A percentile compares a stretch with the other conserved stretches of the same genome.
Conservation (phyloP, 805 yeast genomes). For the Teunomyces lycoperdinae region DNA sequence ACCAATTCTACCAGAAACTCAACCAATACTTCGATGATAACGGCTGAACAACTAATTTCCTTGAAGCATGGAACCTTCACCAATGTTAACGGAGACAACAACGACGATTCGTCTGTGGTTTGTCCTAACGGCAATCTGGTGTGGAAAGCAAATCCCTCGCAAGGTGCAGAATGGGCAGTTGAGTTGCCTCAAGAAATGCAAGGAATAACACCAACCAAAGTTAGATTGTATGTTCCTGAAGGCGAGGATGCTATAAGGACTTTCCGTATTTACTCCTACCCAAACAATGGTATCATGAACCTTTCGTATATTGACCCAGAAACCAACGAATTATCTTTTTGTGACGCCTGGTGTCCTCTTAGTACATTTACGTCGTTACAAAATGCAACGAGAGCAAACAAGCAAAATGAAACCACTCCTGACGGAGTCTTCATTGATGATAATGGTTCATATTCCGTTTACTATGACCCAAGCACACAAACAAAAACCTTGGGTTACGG, state of each 20-base stretch:
- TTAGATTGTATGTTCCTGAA: slow-evolving; percentile 65
- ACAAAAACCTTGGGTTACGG: slow-evolving; percentile 43
- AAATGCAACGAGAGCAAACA: slow-evolving; percentile 21
- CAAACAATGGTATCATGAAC: slow-evolving; percentile 89
- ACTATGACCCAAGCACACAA: slow-evolving; percentile 32
- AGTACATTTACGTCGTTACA: slow-evolving; percentile 37
- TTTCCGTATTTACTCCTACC: slow-evolving; percentile 74
- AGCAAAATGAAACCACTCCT: slow-evolving; percentile 19
- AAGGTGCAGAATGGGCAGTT: slow-evolving; percentile 66
- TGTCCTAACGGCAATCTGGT: slow-evolving; percentile 55
- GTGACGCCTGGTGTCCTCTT: slow-evolving; percentile 92
- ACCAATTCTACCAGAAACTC: slow-evolving; percentile 24
- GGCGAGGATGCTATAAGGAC: slow-evolving; percentile 49
- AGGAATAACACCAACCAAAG: slow-evolving; percentile 62
- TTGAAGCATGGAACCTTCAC: slow-evolving; percentile 54
- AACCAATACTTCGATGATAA: slow-evolving; percentile 37
- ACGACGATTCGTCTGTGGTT: slow-evolving; percentile 30
- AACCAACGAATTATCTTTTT: slow-evolving; percentile 52
- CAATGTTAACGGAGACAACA: slow-evolving; percentile 40
- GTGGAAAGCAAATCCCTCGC: slow-evolving; percentile 52
- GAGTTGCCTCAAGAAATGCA: slow-evolving; percentile 49
- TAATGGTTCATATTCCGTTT: slow-evolving; percentile 34
- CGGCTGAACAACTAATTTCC: slow-evolving; percentile 62
- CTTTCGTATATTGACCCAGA: slow-evolving; percentile 77
- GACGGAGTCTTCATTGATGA: slow-evolving; percentile 26